Conservation (phyloP, 345 rosid species). For the Moricandia arvensis region DNA sequence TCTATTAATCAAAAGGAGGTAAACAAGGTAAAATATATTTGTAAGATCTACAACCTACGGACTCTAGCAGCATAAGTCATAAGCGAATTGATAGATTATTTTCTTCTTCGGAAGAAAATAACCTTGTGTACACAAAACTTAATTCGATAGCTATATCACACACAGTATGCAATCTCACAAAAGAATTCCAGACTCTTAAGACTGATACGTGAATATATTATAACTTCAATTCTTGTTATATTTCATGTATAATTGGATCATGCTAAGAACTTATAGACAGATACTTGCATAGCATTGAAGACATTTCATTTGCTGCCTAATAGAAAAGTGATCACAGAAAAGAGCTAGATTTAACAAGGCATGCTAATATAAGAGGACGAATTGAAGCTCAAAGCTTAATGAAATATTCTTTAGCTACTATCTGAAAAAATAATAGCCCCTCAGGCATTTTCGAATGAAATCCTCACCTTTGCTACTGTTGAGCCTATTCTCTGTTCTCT, state of each 20-base stretch:
- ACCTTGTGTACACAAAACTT: background rate
- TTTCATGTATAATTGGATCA: background rate
- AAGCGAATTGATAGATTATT: background rate
- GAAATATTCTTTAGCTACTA: constrained; percentile 5
- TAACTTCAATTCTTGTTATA: background rate
- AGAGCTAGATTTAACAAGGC: constrained; percentile 5
- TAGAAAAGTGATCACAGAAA: background rate
- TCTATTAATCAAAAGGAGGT: constrained; percentile 41
- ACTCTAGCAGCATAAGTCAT: constrained; percentile 11
- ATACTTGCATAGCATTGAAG: background rate
- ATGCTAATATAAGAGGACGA: constrained; percentile 9
- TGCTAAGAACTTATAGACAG: background rate
- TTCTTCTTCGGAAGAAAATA: background rate
- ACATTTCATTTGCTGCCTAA: constrained; percentile 1
- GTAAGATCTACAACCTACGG: constrained; percentile 13
- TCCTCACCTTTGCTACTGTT: constrained; percentile 82
- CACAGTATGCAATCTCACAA: background rate
- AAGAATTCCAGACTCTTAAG: constrained; percentile 8
- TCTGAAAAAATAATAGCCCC: background rate
- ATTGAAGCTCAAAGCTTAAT: background rate
- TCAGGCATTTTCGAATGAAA: constrained; percentile 10
- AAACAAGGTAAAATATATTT: background rate
- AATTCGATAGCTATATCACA: background rate
- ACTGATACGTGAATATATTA: background rate
- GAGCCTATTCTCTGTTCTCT: constrained; percentile 93